These are phyloP conservation scores for Quercus glauca DNA, from an alignment of 306 rosid genomes.

Conservation along the genomic window DNA sequence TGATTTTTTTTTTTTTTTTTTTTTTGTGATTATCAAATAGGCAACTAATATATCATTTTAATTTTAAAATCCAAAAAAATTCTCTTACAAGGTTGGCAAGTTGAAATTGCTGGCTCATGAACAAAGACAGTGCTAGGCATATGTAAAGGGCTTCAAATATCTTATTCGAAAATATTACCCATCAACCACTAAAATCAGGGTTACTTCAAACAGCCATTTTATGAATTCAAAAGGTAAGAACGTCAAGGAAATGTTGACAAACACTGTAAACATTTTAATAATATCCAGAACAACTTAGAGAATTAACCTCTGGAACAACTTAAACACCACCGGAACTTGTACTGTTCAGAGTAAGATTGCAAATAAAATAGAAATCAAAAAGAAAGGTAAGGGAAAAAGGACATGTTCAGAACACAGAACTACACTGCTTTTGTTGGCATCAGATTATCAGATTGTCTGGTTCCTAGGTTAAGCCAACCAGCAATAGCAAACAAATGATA, in stretches of 20 bases:
- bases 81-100: background rate
- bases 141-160: background rate
- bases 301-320: background rate
- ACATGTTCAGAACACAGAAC: too few relatives aligned
- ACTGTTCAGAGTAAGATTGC: background rate
- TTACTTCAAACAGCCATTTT: background rate
- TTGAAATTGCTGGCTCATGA: background rate
- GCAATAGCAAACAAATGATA: too few relatives aligned
- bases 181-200: background rate
- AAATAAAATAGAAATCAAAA: background rate
- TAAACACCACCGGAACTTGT: background rate
- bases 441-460: too few relatives aligned
- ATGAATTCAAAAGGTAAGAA: background rate
- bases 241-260: background rate
- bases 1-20: background rate
- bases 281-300: background rate
- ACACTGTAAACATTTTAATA: background rate
- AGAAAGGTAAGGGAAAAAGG: too few relatives aligned
- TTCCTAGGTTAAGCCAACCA: too few relatives aligned
- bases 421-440: too few relatives aligned
- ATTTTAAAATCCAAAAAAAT: background rate
- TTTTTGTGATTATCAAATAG: background rate
- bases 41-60: background rate
- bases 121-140: background rate
- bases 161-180: background rate